Base-by-base conservation (phyloP, 2,329 filamentous ascomycete genomes). In the Diplodia seriata region DNA sequence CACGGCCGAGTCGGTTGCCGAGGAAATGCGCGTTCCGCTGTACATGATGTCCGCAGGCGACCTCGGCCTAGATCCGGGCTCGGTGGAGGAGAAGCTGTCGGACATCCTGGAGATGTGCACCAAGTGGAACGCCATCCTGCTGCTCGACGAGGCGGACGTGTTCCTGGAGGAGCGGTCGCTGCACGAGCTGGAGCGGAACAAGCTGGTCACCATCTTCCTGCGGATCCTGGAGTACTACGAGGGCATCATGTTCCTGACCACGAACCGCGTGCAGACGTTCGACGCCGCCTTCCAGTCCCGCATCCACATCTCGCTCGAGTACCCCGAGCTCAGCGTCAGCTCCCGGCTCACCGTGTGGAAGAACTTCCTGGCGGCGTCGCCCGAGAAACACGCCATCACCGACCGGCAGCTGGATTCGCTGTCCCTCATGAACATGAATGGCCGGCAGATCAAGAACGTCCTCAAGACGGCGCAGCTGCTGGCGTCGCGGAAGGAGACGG, bases 61-160 rank as follows among this genome's bases (percentile, higher is more conserved):
- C 65, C 77, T 87, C 0, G 85, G 85, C 12, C 77, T 80, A 15
- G 76, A 80, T 33, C 79, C 82, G 0, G 68, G 75, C 2, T 72
- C 75, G 1, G 80, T 86, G 11, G 84, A 86, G 70, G 69, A 71
- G 1, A 80, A 78, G 33, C 77, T 87, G 4, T 78, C 79, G 49
- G 76, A 79, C 26, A 81, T 85, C 36, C 74, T 85, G 8, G 80
- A 82, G 50, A 83, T 86, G 78, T 78, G 81, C 59, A 79, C 80
- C 0, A 81, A 80, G 66, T 86, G 84, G 84, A 81, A 83, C 15
- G 82, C 82, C 14, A 79, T 86, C 4, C 75, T 86, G 0, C 80
- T 87, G 2, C 79, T 85, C 3, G 84, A 86, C 72, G 83, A 85
- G 68, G 84, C 83, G 51, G 81, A 85, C 33, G 71, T 74, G 3